These are phyloP conservation scores for Cercophora sp. DNA, from an alignment of 495 filamentous ascomycete genomes.

Conservation along the genomic window DNA sequence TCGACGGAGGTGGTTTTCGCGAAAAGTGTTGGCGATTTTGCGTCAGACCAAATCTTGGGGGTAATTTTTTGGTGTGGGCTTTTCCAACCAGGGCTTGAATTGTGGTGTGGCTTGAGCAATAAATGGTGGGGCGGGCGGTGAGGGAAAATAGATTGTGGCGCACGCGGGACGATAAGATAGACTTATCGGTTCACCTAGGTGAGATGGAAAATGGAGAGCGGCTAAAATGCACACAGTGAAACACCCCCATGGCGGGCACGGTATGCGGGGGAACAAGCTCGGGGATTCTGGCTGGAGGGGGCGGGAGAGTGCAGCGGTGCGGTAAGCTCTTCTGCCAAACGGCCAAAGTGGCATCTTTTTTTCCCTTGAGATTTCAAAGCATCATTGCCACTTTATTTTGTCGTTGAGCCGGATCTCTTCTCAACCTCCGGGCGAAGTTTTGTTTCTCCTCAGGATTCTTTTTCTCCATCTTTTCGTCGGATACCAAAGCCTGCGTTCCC, in stretches of 20 bases:
- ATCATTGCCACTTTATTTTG: conserved; percentile 10
- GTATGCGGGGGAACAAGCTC: conserved; percentile 4
- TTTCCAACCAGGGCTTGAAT: conserved; percentile 18
- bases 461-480: background rate
- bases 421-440: conserved; percentile 1
- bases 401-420: conserved; percentile 15
- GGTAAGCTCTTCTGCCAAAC: conserved; percentile 6
- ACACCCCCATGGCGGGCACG: background rate
- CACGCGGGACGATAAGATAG: conserved; percentile 1
- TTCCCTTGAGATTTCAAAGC: conserved; percentile 27
- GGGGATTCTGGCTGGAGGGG: conserved; percentile 11
- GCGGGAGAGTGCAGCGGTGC: background rate
- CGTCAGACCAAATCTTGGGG: conserved; percentile 21
- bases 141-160: conserved; percentile 10
- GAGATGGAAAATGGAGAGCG: background rate
- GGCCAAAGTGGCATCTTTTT: conserved; percentile 36
- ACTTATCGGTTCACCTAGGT: conserved; percentile 6
- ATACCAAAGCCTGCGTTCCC: background rate
- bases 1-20: conserved; percentile 14
- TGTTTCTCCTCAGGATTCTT: background rate
- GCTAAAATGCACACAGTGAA: conserved; percentile 1
- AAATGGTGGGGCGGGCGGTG: too few relatives aligned
- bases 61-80: conserved; percentile 30
- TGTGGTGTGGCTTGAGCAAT: conserved; percentile 17
- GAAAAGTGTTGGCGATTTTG: conserved; percentile 4